Evolutionary conservation across 768 basidiomycete genomes (phyloP).

Genomic region (Sarcomyxa edulis): DNA sequence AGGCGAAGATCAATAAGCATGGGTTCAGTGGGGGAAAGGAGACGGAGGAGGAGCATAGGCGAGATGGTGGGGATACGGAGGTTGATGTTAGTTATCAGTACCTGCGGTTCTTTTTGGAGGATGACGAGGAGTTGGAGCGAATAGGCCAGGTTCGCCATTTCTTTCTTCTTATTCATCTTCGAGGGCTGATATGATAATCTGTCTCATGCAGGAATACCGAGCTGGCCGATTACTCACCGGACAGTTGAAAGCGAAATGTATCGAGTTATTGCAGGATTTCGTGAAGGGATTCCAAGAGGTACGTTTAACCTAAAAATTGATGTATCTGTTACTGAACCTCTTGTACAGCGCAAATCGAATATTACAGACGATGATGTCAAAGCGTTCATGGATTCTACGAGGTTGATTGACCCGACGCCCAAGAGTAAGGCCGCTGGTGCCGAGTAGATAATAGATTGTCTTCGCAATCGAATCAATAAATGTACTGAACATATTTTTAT

Average conservation of each 20-base stretch:
- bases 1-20: slow-evolving; percentile 94
- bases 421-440: not conserved
- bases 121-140: slow-evolving; percentile 80
- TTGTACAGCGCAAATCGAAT: slow-evolving; percentile 63
- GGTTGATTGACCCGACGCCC: slow-evolving; percentile 69
- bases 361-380: slow-evolving; percentile 75
- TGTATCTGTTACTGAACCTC: slow-evolving; percentile 7
- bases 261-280: slow-evolving; percentile 74
- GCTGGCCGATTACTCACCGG: slow-evolving; percentile 84
- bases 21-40: slow-evolving; percentile 95
- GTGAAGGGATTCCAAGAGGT: slow-evolving; percentile 83
- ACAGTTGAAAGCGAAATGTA: slow-evolving; percentile 87
- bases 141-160: slow-evolving; percentile 61
- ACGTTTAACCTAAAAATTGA: slow-evolving; percentile 2
- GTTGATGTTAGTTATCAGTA: slow-evolving; percentile 97
- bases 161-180: not conserved
- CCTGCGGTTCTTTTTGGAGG: slow-evolving; percentile 90
- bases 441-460: too few species aligned
- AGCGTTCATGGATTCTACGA: slow-evolving; percentile 74
- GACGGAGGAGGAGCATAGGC: slow-evolving; percentile 92
- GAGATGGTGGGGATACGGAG: slow-evolving; percentile 85
- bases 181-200: not conserved
- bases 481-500: too few species aligned
- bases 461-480: too few species aligned
- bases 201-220: slow-evolving; percentile 72